Evolutionary conservation across 2,329 filamentous ascomycete genomes (phyloP), one percentile per base, ranked within the genome.

Genomic region (Proliferodiscus dingleyae): DNA sequence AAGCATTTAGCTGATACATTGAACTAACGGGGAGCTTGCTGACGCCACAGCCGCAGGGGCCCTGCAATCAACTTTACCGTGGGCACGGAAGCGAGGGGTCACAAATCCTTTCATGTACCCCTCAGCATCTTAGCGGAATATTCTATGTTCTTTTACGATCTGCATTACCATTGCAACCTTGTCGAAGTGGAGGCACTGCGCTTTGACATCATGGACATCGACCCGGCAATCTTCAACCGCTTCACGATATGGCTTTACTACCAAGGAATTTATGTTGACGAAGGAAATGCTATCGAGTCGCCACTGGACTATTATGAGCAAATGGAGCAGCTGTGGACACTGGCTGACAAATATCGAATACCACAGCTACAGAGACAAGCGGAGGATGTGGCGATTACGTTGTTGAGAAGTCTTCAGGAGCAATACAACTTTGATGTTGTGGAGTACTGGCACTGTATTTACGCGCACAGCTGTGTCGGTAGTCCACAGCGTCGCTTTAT

Each of bases 361-460:
- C 46, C 46, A 13, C 29, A 34, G 13, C 15, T 48, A 21, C 46
- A 48, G 36, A 43, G 40, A 19, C 46, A 48, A 33, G 41, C 40
- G 19, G 41, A 41, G 30, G 41, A 48, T 22, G 32, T 23, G 29
- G 46, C 41, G 7, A 37, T 48, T 18, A 18, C 34, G 29, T 23
- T 48, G 30, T 26, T 48, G 41, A 43, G 37, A 33, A 30, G 23
- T 7, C 28, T 48, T 36, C 36, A 26, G 18, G 46, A 48, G 30
- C 46, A 48, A 39, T 40, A 36, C 28, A 29, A 48, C 44, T 48
- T 48, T 44, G 46, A 48, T 48, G 46, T 48, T 23, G 30, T 48
- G 28, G 41, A 36, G 16, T 48, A 44, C 37, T 48, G 46, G 46
- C 41, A 44, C 23, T 41, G 24, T 48, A 44, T 48, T 33, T 48